Evolutionary conservation across 2,329 filamentous ascomycete genomes (phyloP), one percentile per base, ranked within the genome.

Genomic region (Beauveria scarabaeidicola): DNA sequence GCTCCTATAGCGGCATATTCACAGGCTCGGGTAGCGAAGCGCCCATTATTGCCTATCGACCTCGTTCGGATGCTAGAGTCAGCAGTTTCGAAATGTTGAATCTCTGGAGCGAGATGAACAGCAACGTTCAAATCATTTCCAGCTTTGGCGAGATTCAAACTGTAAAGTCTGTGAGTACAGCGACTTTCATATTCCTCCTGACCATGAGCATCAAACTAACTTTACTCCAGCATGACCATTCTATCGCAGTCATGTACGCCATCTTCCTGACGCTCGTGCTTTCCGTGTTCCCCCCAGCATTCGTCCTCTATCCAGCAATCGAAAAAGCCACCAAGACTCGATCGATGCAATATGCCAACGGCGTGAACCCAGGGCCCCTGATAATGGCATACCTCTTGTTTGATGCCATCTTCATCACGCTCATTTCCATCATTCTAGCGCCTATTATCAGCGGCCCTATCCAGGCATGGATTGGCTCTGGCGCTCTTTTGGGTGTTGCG

Each of bases 271-370:
- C 93, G 66, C 87, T 88, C 61, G 79, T 84, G 0, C 87, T 88
- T 0, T 91, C 84, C 73, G 73, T 82, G 17, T 84, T 87, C 1
- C 78, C 78, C 15, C 82, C 84, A 7, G 88, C 87, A 29, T 80
- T 95, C 66, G 83, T 87, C 0, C 75, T 96, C 6, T 95, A 96
- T 68, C 89, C 89, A 0, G 94, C 90, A 3, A 75, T 89, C 11
- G 91, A 96, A 72, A 81, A 90, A 32, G 74, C 89, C 2, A 78
- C 85, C 56, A 87, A 90, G 61, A 89, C 96, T 46, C 82, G 91
- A 53, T 87, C 87, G 5, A 75, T 96, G 29, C 86, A 96, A 70
- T 96, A 94, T 72, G 91, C 89, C 60, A 96, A 96, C 69, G 91
- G 91, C 36, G 89, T 95, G 36, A 81, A 88, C 25, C 85, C 87